A percentile compares a stretch with the other conserved stretches of the same genome.
These are phyloP conservation scores for Arbutus unedo DNA, from an alignment of 148 eudicot genomes.

Conservation along the genomic window DNA sequence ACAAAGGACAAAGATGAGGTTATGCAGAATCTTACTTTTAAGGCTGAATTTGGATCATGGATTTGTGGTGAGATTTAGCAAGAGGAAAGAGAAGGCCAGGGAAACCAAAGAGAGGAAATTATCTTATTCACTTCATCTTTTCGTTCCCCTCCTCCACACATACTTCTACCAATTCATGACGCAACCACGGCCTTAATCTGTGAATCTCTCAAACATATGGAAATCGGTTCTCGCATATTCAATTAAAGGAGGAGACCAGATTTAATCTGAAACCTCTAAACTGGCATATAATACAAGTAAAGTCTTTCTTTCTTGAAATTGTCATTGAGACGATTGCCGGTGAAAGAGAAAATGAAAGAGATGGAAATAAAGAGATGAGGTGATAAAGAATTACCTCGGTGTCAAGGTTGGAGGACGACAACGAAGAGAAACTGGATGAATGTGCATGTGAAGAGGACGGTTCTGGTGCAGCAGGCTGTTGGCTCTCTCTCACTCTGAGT, in stretches of 20 bases:
- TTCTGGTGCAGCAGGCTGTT: constrained; percentile 17
- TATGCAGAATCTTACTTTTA: not conserved
- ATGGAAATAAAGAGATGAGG: not conserved
- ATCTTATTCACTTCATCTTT: not conserved
- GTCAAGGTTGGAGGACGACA: constrained; percentile 59
- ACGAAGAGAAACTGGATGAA: constrained; percentile 58
- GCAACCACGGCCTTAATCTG: not conserved
- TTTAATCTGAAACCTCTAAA: not conserved
- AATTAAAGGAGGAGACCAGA: not conserved
- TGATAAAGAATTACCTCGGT: constrained; percentile 44
- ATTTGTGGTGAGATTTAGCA: not conserved
- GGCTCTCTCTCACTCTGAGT: constrained; percentile 25
- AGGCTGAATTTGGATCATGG: not conserved
- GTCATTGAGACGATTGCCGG: not conserved
- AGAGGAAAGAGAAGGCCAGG: not conserved
- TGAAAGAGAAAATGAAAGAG: not conserved
- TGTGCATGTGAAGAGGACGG: constrained; percentile 16
- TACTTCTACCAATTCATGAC: not conserved
- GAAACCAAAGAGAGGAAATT: not conserved
- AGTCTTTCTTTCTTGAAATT: not conserved
- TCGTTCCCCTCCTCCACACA: not conserved
- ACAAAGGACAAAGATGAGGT: not conserved
- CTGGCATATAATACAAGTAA: not conserved
- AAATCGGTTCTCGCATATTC: not conserved
- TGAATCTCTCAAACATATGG: not conserved